Conservation (phyloP, 257 asterid species). For the Oldenlandia corymbosa region DNA sequence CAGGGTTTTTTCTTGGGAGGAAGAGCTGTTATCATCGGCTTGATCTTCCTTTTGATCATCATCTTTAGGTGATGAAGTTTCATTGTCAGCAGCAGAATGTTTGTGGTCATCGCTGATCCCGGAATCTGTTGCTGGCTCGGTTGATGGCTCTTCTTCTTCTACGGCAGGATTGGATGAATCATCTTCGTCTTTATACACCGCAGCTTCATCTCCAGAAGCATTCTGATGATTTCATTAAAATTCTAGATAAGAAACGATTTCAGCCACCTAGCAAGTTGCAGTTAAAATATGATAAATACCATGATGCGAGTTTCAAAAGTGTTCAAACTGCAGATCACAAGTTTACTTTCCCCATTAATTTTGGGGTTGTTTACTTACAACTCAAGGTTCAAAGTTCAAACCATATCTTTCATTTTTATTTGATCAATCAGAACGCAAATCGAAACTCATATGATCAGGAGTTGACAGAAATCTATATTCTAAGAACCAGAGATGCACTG, state of each 20-base stretch:
- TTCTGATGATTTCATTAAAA: slow-evolving; percentile 30
- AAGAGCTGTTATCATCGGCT: slow-evolving; percentile 22
- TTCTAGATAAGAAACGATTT: slow-evolving; percentile 6
- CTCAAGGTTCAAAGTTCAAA: too few relatives aligned
- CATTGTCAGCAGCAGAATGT: slow-evolving; percentile 21
- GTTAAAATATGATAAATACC: background rate
- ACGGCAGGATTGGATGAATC: slow-evolving; percentile 17
- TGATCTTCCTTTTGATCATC: slow-evolving; percentile 25
- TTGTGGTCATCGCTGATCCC: slow-evolving; percentile 28
- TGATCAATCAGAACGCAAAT: too few relatives aligned
- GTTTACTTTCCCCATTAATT: background rate
- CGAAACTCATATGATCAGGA: too few relatives aligned
- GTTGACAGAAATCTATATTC: too few relatives aligned
- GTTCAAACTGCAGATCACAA: background rate
- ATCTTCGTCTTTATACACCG: slow-evolving; percentile 19
- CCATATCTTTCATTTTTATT: too few relatives aligned
- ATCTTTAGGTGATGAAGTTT: slow-evolving; percentile 17
- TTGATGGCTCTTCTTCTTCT: slow-evolving; percentile 14
- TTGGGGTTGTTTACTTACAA: too few relatives aligned
- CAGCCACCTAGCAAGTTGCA: background rate
- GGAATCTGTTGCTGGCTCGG: slow-evolving; percentile 34
- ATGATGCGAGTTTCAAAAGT: background rate
- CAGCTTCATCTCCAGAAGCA: slow-evolving; percentile 26
- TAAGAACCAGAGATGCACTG: too few relatives aligned
- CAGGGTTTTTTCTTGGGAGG: slow-evolving; percentile 35